These are phyloP conservation scores for Metschnikowia corniflorae DNA, from an alignment of 805 yeast species.

Conservation along the genomic window DNA sequence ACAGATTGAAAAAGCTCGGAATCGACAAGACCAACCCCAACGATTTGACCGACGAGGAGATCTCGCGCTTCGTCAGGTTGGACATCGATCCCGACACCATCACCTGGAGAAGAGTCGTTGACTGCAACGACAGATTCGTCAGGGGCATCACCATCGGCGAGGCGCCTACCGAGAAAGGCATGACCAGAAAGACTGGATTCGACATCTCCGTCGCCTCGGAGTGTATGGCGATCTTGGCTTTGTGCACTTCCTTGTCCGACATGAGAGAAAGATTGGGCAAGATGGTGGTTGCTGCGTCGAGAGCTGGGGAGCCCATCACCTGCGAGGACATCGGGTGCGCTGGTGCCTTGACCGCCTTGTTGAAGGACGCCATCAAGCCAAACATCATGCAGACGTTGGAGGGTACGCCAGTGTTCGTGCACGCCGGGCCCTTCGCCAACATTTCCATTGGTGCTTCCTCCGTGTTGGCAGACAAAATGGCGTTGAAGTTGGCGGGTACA, in stretches of 20 bases:
- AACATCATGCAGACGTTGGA: slow-evolving; percentile 85
- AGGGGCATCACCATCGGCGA: slow-evolving; percentile 77
- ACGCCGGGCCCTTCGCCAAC: slow-evolving; percentile 88
- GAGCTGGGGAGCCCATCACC: slow-evolving; percentile 68
- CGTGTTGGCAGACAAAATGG: slow-evolving; percentile 75
- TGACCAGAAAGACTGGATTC: slow-evolving; percentile 70
- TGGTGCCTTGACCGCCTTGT: slow-evolving; percentile 78
- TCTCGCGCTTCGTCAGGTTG: slow-evolving; percentile 59
- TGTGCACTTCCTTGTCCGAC: slow-evolving; percentile 66
- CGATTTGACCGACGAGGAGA: slow-evolving; percentile 67
- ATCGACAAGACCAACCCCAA: slow-evolving; percentile 69
- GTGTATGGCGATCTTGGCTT: slow-evolving; percentile 80
- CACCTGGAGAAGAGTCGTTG: slow-evolving; percentile 82
- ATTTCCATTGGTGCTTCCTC: slow-evolving; percentile 86
- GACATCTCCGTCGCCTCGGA: slow-evolving; percentile 85
- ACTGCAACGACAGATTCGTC: slow-evolving; percentile 76
- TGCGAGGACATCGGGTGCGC: slow-evolving; percentile 84
- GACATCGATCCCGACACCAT: slow-evolving; percentile 77
- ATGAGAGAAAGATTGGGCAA: slow-evolving; percentile 71
- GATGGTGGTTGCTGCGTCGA: slow-evolving; percentile 70
- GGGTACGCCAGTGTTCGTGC: slow-evolving; percentile 84
- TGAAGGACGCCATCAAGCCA: slow-evolving; percentile 81
- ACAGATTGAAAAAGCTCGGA: slow-evolving; percentile 64
- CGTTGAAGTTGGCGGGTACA: slow-evolving; percentile 75
- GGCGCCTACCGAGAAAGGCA: slow-evolving; percentile 77